Base-by-base conservation (phyloP, 805 yeast genomes). In the Kurtzmaniella fragi region DNA sequence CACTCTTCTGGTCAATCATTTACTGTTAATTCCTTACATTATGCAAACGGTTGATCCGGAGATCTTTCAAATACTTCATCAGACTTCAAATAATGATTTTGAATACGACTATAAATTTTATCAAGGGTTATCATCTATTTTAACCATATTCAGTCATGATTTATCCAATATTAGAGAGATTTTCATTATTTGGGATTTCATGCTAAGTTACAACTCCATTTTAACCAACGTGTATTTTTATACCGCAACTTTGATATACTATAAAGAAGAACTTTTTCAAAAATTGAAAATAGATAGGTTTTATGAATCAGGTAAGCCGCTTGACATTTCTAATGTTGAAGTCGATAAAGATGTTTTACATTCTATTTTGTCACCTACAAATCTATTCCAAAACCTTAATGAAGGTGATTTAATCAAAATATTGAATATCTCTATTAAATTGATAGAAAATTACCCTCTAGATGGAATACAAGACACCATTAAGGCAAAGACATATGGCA, bases 131-230 rank as follows among this genome's bases (percentile, higher is more conserved):
- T 84, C 96, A 14, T 75, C 91, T 1, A 64, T 91, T 1, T 67
- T 91, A 28, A 88, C 98, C 1, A 49, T 86, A 34, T 87, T 81
- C 54, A 67, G 91, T 7, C 97, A 90, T 61, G 89, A 87, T 43
- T 40, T 67, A 30, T 76, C 66, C 32, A 66, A 70, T 27, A 61
- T 73, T 35, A 62, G 62, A 10, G 73, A 76, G 23, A 60, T 85
- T 5, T 67, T 77, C 40, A 58, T 70, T 3, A 58, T 91, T 3
- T 86, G 93, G 77, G 95, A 87, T 54, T 75, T 73, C 39, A 64
- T 83, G 6, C 61, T 89, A 29, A 68, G 82, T 14, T 62, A 76
- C 34, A 71, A 71, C 37, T 76, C 84, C 1, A 73, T 84, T 39
- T 50, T 69, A 2, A 61, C 73, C 12, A 72, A 77, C 5, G 50